A percentile compares a stretch with the other conserved stretches of the same genome.
phyloP scores from a whole-genome alignment of 176 grass and related monocot species.

The Triticum timopheevii region DNA sequence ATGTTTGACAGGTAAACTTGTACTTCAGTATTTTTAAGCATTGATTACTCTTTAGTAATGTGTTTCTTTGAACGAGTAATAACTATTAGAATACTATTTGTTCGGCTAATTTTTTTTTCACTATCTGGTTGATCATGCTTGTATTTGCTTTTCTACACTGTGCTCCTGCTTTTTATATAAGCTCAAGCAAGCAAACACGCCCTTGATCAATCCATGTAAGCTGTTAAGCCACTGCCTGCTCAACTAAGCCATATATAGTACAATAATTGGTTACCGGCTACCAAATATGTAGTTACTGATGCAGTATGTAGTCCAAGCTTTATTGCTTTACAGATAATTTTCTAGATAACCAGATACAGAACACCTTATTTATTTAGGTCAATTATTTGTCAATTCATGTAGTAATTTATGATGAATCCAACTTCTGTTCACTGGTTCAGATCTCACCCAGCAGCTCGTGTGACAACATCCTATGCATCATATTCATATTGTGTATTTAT shows the following conservation, averaged over 20 bases:
- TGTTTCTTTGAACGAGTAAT: background rate
- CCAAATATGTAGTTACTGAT: background rate
- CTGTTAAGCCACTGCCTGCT: background rate
- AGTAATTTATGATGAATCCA: background rate
- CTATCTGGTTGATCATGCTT: background rate
- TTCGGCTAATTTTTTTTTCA: background rate
- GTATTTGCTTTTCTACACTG: slow-evolving; percentile 11
- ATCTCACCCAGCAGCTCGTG: background rate
- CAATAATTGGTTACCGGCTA: background rate
- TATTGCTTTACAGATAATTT: background rate
- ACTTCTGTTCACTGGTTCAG: background rate
- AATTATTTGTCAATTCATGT: slow-evolving; percentile 1
- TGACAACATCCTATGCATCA: background rate
- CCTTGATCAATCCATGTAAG: background rate
- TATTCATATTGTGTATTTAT: background rate
- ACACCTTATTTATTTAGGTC: background rate
- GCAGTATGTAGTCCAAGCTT: background rate
- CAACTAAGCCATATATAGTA: slow-evolving; percentile 17
- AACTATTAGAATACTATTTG: background rate
- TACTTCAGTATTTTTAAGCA: slow-evolving; percentile 17
- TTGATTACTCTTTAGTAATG: background rate
- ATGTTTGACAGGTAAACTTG: slow-evolving; percentile 89
- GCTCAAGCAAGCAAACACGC: background rate
- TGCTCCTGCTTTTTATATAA: background rate
- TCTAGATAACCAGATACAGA: background rate